Percentiles rank a stretch among this genome's conserved stretches.
Evolutionary conservation across 331 rosid genomes (phyloP).

Genomic region (Rosa hybrid): DNA sequence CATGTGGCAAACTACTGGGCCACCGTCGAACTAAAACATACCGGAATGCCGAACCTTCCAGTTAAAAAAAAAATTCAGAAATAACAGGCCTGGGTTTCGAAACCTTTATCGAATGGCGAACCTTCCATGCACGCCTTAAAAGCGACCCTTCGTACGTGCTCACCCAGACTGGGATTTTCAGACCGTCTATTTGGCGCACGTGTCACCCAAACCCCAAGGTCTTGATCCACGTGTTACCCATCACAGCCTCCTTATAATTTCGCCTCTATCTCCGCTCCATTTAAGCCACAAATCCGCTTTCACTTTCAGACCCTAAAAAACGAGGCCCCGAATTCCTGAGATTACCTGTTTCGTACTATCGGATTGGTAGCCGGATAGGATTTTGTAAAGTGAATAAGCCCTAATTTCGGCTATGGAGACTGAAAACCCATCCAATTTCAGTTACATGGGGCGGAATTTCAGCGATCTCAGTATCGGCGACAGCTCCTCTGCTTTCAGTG

Average conservation of each 20-base stretch:
- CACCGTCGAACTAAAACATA: not conserved
- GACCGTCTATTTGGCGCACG: slow-evolving; percentile 42
- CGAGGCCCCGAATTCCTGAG: not conserved
- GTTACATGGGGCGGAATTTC: slow-evolving; percentile 56
- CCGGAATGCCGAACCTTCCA: not conserved
- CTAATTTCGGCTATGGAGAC: slow-evolving; percentile 41
- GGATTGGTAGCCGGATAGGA: not conserved
- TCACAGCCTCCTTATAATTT: not conserved
- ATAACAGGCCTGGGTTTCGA: not conserved
- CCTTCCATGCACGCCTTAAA: slow-evolving; percentile 66
- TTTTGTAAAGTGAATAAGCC: slow-evolving; percentile 5
- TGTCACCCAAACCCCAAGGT: slow-evolving; percentile 41
- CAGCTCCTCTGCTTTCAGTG: slow-evolving; percentile 79
- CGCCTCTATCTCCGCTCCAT: not conserved
- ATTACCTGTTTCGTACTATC: too few species aligned
- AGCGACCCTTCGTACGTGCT: slow-evolving; percentile 58
- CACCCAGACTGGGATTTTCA: slow-evolving; percentile 21
- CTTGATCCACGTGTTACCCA: slow-evolving; percentile 35
- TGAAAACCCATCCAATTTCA: slow-evolving; percentile 33
- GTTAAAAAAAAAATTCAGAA: not conserved
- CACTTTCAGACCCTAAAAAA: not conserved
- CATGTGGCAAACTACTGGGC: slow-evolving; percentile 25
- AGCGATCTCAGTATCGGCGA: slow-evolving; percentile 56
- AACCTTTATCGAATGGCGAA: slow-evolving; percentile 36
- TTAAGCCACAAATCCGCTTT: not conserved